Conservation (phyloP, 345 rosid genomes). For the Euclidium syriacum region DNA sequence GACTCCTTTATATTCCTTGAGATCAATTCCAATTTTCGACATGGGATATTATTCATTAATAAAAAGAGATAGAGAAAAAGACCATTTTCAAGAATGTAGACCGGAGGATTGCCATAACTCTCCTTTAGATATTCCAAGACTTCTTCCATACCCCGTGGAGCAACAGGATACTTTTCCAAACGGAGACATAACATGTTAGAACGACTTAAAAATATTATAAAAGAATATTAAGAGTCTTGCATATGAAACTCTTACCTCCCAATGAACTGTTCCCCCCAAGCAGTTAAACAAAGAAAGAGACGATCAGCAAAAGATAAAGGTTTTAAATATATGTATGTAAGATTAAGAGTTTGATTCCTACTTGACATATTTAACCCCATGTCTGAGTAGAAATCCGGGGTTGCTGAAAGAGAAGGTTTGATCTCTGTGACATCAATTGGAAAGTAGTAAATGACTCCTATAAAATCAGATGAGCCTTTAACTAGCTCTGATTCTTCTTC, state of each 20-base stretch:
- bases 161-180: slow-evolving; percentile 23
- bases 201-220: too few species aligned
- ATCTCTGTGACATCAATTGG: slow-evolving; percentile 14
- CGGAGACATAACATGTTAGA: too few species aligned
- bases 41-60: too few species aligned
- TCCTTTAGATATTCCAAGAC: slow-evolving; percentile 28
- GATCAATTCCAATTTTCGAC: too few species aligned
- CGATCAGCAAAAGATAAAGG: neutral
- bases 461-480: slow-evolving; percentile 51
- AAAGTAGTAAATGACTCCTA: slow-evolving; percentile 43
- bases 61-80: too few species aligned
- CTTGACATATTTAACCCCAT: slow-evolving; percentile 12
- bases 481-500: slow-evolving; percentile 42
- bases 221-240: too few species aligned
- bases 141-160: slow-evolving; percentile 24
- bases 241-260: too few species aligned
- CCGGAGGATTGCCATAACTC: slow-evolving; percentile 30
- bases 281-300: neutral
- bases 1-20: too few species aligned
- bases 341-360: neutral
- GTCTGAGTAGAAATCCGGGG: slow-evolving; percentile 36
- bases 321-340: neutral
- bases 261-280: too few species aligned
- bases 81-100: slow-evolving; percentile 44
- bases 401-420: slow-evolving; percentile 12